Base-by-base conservation (phyloP, 306 rosid genomes). In the Prosopis cineraria region DNA sequence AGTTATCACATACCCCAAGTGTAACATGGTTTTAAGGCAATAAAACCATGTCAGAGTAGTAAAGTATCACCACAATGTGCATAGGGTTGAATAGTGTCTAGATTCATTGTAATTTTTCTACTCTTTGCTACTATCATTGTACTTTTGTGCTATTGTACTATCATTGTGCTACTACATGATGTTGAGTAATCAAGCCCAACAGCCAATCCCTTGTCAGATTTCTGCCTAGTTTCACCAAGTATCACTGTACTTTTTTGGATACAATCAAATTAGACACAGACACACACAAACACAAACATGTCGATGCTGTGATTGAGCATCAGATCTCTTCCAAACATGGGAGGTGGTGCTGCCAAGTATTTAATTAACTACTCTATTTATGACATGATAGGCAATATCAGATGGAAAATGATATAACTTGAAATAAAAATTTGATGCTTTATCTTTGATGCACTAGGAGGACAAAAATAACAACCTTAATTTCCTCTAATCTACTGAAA, bases 401-500 rank as follows among this genome's bases (percentile, higher is more conserved):
- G 19, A 12, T n/a, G 12, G 9, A 52, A 52, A 52, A 20, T 52
- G 10, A 7, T 52, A 52, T 5, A 8, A 36, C 22, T 64, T 47
- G 10, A 45, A 27, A 79, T 55, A 50, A 17, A 77, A 63, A 40
- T 41, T 52, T 44, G 14, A 71, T 40, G 14, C 4, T 58, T 44
- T 62, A 69, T 63, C 58, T 6, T 31, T 31, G 65, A 74, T 48
- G 53, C 53, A 58, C 33, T 30, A 58, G 59, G 59, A 52, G 48
- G 36, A 72, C 84, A 82, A 36, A 30, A 65, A 53, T 17, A 50
- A 37, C 83, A 80, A 91, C 98, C 97, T 94, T 92, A 66, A 92
- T 88, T 70, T 88, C 93, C 14, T 80, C 78, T 52, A 94, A 85
- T 81, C 86, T 86, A 55, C 97, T 87, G 85, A 94, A 92, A 70